Evolutionary conservation across 2,329 filamentous ascomycete species (phyloP), one percentile per base, ranked within the genome.

Genomic region (Didymellaceae sp.): DNA sequence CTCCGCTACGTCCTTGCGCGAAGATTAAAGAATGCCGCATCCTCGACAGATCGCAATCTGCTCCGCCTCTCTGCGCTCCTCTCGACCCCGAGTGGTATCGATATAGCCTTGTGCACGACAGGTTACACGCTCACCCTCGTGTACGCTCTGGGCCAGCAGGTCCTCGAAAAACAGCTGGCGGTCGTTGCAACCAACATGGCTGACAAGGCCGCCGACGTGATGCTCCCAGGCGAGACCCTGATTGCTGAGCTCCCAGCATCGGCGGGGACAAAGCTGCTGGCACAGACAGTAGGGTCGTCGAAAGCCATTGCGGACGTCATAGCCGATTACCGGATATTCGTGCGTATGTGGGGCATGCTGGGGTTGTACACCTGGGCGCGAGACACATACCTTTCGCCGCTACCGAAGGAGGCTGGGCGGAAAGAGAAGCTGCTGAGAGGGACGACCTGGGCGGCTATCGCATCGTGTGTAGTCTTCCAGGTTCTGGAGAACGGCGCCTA

Each of bases 401-500:
- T 68, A 16, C 53, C 57, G 2, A 52, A 55, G 11, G 55, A 57
- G 11, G 58, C 61, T 0, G 62, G 58, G 1, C 63, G 66, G 33
- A 67, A 67, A 21, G 65, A 73, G 9, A 68, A 62, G 40, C 45
- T 55, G 26, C 45, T 65, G 38, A 61, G 60, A 44, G 55, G 54
- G 0, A 75, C 96, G 35, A 83, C 84, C 17, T 87, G 85, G 72
- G 76, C 82, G 6, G 89, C 94, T 71, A 83, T 96, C 16, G 57
- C 80, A 9, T 80, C 84, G 9, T 88, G 89, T 71, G 74, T 88
- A 8, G 69, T 77, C 8, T 96, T 89, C 77, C 91, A 97, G 74
- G 75, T 83, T 1, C 80, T 93, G 31, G 94, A 99, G 78, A 97
- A 96, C 75, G 81, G 82, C 30, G 88, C 88, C 13, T 96, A 88